Evolutionary conservation across 140 eudicot species (phyloP), one percentile per base, ranked within the genome.

Genomic region (Anethum foeniculum): DNA sequence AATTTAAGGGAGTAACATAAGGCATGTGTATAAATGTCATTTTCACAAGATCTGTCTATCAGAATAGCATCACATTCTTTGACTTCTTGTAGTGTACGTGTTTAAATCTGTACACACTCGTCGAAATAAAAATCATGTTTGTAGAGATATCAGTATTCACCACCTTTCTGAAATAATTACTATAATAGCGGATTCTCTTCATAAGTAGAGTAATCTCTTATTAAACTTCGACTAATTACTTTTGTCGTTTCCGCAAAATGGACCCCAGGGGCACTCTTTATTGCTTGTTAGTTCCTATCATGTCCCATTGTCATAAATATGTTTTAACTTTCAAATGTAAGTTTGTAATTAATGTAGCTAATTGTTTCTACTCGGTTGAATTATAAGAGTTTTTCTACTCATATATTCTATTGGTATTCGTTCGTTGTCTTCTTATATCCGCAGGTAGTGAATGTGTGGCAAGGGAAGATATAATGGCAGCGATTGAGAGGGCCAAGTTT

Each of bases 401-500:
- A 9, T 4, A 12, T 13, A 3, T 47, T 75, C 27, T 47, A 27
- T 46, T 44, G 34, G 0, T 47, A 21, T n/a, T 28, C 21, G 36
- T n/a, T 28, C 21, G 1, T 23, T 11, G 11, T 73, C 27, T 71
- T 25, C 38, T 30, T 81, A 84, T 77, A 39, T 80, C 81, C 0
- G 54, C 87, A 95, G 99, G 98, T 71, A 92, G 91, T 75, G 98
- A 93, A 77, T 84, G 83, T 65, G 99, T 95, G 58, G 77, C 97
- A 51, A 95, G 98, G 82, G 99, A 95, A 85, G 99, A 95, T 86
- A 85, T 95, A 34, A 95, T 95, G 98, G 98, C 93, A 85, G 99
- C 98, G 7, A 91, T 95, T 75, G 99, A 93, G 84, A 91, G 99
- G 80, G 99, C 99, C 39, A 95, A 93, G 81, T 95, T 89, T 85